Evolutionary conservation across 495 filamentous ascomycete genomes (phyloP).

Genomic region (Hypomontagnella submonticulosa): DNA sequence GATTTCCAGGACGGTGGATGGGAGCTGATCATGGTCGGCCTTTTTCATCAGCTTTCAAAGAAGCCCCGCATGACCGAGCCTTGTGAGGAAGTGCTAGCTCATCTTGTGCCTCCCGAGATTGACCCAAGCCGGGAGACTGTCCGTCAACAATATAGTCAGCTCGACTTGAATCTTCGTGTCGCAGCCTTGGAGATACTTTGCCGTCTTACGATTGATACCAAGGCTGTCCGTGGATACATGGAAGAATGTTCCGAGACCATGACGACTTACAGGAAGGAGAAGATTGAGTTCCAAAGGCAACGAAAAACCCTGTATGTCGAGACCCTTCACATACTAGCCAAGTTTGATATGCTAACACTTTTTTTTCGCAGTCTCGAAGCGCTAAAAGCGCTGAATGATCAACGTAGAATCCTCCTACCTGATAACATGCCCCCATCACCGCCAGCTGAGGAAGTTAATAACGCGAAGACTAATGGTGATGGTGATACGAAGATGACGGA

Average conservation of each 20-base stretch:
- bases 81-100: constrained; percentile 81
- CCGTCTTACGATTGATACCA: constrained; percentile 86
- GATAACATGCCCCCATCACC: constrained; percentile 78
- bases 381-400: constrained; percentile 80
- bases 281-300: constrained; percentile 88
- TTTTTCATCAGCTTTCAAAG: constrained; percentile 85
- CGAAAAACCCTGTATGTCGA: constrained; percentile 82
- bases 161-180: constrained; percentile 86
- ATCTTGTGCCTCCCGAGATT: constrained; percentile 79
- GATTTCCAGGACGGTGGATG: constrained; percentile 93
- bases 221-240: constrained; percentile 85
- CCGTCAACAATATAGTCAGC: constrained; percentile 70
- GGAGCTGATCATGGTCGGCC: constrained; percentile 87
- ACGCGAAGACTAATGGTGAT: constrained; percentile 61
- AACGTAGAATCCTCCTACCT: constrained; percentile 85
- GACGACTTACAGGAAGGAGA: constrained; percentile 93
- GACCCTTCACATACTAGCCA: constrained; percentile 7
- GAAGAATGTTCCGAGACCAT: constrained; percentile 90
- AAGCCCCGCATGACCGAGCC: constrained; percentile 71
- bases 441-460: constrained; percentile 56
- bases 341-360: constrained; percentile 37
- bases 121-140: constrained; percentile 80
- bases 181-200: constrained; percentile 86
- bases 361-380: constrained; percentile 75
- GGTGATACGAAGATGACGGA: constrained; percentile 72